Percentiles rank a stretch among this genome's conserved stretches.
phyloP scores from a whole-genome alignment of 1,139 yeast species.

The Saccharomyces hybrid region DNA sequence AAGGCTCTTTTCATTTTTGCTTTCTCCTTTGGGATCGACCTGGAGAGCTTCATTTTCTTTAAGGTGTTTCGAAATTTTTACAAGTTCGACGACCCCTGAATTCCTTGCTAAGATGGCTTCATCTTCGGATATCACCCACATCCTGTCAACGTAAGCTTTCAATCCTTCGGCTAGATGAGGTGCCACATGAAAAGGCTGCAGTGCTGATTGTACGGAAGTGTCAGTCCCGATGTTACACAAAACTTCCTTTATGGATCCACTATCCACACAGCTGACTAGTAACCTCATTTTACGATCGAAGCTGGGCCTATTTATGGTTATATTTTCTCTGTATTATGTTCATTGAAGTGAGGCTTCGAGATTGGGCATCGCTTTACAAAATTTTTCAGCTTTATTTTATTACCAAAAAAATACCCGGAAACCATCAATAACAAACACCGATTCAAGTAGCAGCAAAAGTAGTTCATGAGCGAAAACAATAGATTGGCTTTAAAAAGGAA shows the following conservation, averaged over 20 bases:
- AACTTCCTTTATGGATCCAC: conserved; percentile 39
- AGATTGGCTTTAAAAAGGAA: background rate
- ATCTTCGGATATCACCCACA: conserved; percentile 7
- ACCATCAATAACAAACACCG: background rate
- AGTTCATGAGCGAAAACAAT: background rate
- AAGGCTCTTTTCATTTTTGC: conserved; percentile 1
- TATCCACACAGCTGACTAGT: conserved; percentile 26
- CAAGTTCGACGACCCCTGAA: conserved; percentile 28
- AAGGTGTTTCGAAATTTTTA: conserved; percentile 4
- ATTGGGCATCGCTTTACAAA: background rate
- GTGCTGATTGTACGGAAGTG: conserved; percentile 53
- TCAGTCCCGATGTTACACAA: conserved; percentile 56
- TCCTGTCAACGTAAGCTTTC: conserved; percentile 12
- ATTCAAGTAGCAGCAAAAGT: background rate
- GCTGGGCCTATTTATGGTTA: background rate
- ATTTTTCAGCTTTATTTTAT: background rate
- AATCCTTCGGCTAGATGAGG: conserved; percentile 37
- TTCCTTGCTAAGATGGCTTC: conserved; percentile 22
- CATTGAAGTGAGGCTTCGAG: background rate
- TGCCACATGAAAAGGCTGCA: conserved; percentile 45
- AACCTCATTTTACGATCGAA: conserved; percentile 20
- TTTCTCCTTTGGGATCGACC: conserved; percentile 1
- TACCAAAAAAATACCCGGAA: background rate
- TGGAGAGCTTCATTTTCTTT: conserved; percentile 4
- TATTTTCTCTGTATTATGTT: background rate